These are phyloP conservation scores for Casuarina glauca DNA, from an alignment of 306 rosid genomes.

Conservation along the genomic window DNA sequence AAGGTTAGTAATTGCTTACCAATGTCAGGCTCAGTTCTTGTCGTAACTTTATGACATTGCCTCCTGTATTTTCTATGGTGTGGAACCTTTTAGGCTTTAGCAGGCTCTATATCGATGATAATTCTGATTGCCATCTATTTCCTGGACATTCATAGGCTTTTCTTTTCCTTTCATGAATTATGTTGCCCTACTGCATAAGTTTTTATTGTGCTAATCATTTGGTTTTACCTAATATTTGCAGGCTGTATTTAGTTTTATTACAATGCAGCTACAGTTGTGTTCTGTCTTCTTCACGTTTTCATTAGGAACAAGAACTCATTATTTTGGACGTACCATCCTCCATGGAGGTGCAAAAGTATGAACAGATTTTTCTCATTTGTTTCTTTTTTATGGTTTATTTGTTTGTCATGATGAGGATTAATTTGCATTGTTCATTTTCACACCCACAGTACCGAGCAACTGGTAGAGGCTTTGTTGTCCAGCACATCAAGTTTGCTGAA, in stretches of 20 bases:
- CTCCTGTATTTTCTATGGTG: constrained; percentile 14
- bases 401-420: constrained; percentile 10
- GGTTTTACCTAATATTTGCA: constrained; percentile 40
- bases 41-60: background rate
- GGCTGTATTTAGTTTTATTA: constrained; percentile 93
- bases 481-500: constrained; percentile 93
- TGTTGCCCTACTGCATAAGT: background rate
- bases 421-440: constrained; percentile 24
- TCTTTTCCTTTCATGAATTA: background rate
- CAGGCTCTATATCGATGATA: background rate
- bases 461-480: constrained; percentile 97
- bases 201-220: constrained; percentile 2
- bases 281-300: constrained; percentile 99
- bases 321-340: constrained; percentile 95
- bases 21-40: background rate
- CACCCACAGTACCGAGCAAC: constrained; percentile 90
- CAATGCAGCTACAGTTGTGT: constrained; percentile 97
- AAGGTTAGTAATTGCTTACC: constrained; percentile 54
- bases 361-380: constrained; percentile 8
- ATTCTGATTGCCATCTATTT: background rate
- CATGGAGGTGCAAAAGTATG: constrained; percentile 98
- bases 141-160: background rate
- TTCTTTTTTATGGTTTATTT: background rate
- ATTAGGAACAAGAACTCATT: constrained; percentile 93
- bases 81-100: background rate